Evolutionary conservation across 768 basidiomycete species (phyloP), one percentile per base, ranked within the genome.

Genomic region (Pleurotus cornucopiae): DNA sequence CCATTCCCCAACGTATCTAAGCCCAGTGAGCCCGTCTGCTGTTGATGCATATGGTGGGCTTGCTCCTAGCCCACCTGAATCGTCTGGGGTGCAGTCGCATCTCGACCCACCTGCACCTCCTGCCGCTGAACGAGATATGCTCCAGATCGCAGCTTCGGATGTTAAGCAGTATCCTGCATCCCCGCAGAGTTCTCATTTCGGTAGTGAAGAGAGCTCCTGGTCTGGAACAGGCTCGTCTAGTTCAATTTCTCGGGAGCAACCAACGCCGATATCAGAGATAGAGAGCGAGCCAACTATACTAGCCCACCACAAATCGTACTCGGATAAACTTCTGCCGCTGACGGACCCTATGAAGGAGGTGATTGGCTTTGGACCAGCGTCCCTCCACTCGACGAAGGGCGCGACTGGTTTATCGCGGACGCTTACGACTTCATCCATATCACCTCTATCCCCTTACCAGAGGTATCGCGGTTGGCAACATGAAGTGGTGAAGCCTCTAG

Each of bases 391-490:
- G 16, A 62, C 68, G 13, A 63, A 57, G 13, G 61, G 62, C 9
- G 65, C 63, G 37, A 63, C 61, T 46, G 23, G 23, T 6, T n/a
- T 53, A 6, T 53, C 51, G 12, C 51, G 34, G 16, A 37, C 54
- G 5, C 60, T 61, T 11, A 55, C 59, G 12, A 20, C 46, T 18
- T 23, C 59, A 26, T 47, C 57, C 55, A 16, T 64, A 9, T 64
- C 63, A 14, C 63, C 64, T 2, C 49, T 68, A 25, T 67, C 71
- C 12, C 67, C 71, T 20, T 66, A 63, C 55, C 78, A 76, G 26
- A 76, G 77, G 4, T 86, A 86, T 63, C 77, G 77, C 2, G 82
- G 81, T 7, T 88, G 85, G 86, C 72, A 87, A 7, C 81, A 81
- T 0, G 75, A 73, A 12, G 75, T 85, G 13, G 79, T 90, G 23